Conservation (phyloP, 306 rosid genomes). For the Trifolium subterraneum region DNA sequence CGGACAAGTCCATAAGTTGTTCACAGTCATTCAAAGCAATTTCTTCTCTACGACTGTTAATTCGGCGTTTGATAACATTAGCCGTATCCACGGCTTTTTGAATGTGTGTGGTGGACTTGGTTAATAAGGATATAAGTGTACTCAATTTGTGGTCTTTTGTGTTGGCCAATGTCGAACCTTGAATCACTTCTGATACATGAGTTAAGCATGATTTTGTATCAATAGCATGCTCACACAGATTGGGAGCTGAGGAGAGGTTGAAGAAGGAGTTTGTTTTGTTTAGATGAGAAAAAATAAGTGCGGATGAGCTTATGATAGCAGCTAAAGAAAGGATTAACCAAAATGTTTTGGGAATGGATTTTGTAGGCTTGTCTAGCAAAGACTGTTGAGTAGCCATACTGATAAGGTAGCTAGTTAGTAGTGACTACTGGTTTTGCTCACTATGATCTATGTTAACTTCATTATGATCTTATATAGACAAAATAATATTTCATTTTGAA, state of each 20-base stretch:
- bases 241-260: constrained; percentile 6
- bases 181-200: constrained; percentile 47
- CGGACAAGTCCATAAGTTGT: constrained; percentile 58
- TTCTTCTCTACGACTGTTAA: constrained; percentile 51
- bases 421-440: not conserved
- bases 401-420: not conserved
- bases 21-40: constrained; percentile 56
- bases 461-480: not conserved
- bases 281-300: constrained; percentile 48
- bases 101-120: constrained; percentile 48
- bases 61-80: constrained; percentile 27
- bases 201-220: constrained; percentile 52
- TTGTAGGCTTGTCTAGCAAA: constrained; percentile 48
- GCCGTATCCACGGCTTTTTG: constrained; percentile 38
- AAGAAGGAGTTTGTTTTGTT: constrained; percentile 39
- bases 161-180: not conserved
- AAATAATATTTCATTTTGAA: not conserved
- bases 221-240: constrained; percentile 49
- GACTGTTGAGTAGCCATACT: constrained; percentile 41
- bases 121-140: constrained; percentile 48
- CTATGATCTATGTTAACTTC: not conserved
- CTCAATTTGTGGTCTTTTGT: not conserved
- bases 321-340: constrained; percentile 50
- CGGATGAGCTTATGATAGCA: constrained; percentile 52
- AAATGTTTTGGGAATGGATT: constrained; percentile 39